A percentile compares a stretch with the other conserved stretches of the same genome.
These are phyloP conservation scores for Cladosporium colombiae DNA, from an alignment of 2,329 filamentous ascomycete genomes.

Conservation along the genomic window DNA sequence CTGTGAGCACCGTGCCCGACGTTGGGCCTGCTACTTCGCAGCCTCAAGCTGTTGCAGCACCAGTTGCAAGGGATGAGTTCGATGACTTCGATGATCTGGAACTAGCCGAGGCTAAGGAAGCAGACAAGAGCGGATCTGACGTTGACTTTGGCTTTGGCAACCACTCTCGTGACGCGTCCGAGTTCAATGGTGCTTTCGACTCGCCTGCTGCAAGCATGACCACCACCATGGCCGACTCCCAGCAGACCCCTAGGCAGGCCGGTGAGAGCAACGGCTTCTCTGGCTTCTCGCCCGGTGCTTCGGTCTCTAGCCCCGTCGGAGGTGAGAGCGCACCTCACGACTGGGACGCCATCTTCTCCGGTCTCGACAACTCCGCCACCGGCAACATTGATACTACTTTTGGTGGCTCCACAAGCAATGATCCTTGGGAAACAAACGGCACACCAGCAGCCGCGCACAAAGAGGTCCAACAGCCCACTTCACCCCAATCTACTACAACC, in stretches of 20 bases:
- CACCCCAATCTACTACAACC: conserved; percentile 18
- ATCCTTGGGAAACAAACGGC: conserved; percentile 32
- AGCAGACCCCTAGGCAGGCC: conserved; percentile 32
- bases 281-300: conserved; percentile 24
- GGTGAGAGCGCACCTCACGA: conserved; percentile 61
- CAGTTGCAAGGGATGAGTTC: conserved; percentile 57
- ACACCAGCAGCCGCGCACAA: conserved; percentile 12
- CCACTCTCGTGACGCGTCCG: conserved; percentile 63
- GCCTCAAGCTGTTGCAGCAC: conserved; percentile 18
- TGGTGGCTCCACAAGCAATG: conserved; percentile 21
- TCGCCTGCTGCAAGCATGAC: conserved; percentile 56
- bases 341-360: conserved; percentile 93
- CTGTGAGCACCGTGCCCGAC: conserved; percentile 32
- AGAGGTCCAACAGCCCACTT: conserved; percentile 24
- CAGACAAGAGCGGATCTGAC: conserved; percentile 70
- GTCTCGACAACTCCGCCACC: conserved; percentile 59
- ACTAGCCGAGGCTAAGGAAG: conserved; percentile 81
- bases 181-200: conserved; percentile 82
- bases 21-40: conserved; percentile 25
- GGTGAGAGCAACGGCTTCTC: conserved; percentile 31
- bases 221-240: conserved; percentile 46
- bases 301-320: conserved; percentile 30
- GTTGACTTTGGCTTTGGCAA: conserved; percentile 65
- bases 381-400: conserved; percentile 32
- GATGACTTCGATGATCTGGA: conserved; percentile 77